Evolutionary conservation across 768 basidiomycete species (phyloP).

Genomic region (Boletus vinaceobasis): DNA sequence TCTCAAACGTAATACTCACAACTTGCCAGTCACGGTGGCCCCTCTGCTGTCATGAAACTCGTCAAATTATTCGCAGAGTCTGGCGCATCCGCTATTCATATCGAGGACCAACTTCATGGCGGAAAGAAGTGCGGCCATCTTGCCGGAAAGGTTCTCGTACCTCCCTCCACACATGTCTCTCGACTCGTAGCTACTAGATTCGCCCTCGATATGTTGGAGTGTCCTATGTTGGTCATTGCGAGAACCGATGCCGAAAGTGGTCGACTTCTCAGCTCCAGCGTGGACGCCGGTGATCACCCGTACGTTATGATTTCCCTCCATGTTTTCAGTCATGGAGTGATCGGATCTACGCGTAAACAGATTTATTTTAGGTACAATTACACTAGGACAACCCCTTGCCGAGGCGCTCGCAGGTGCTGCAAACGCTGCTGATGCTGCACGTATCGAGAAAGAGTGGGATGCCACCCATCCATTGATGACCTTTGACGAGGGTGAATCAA

Average conservation of each 20-base stretch:
- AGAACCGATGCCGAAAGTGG: conserved; percentile 90
- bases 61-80: conserved; percentile 94
- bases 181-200: conserved; percentile 83
- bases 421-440: conserved; percentile 65
- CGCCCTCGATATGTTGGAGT: conserved; percentile 87
- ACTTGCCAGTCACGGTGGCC: conserved; percentile 72
- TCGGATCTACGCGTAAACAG: conserved; percentile 31
- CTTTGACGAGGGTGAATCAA: conserved; percentile 71
- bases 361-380: conserved; percentile 64
- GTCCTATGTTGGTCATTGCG: conserved; percentile 85
- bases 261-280: conserved; percentile 77
- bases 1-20: conserved; percentile 6
- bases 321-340: conserved; percentile 2
- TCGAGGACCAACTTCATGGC: conserved; percentile 93
- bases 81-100: conserved; percentile 85
- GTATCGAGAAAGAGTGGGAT: conserved; percentile 75
- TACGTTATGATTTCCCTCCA: conserved; percentile 30
- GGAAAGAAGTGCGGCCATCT: conserved; percentile 95
- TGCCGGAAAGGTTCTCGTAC: conserved; percentile 90
- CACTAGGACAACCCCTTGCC: conserved; percentile 50
- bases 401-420: conserved; percentile 67
- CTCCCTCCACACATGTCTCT: conserved; percentile 81
- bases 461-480: conserved; percentile 66
- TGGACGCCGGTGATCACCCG: conserved; percentile 77
- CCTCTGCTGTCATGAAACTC: conserved; percentile 93